Evolutionary conservation across 2,329 filamentous ascomycete species (phyloP).

Genomic region (Sporothrix luriei): DNA sequence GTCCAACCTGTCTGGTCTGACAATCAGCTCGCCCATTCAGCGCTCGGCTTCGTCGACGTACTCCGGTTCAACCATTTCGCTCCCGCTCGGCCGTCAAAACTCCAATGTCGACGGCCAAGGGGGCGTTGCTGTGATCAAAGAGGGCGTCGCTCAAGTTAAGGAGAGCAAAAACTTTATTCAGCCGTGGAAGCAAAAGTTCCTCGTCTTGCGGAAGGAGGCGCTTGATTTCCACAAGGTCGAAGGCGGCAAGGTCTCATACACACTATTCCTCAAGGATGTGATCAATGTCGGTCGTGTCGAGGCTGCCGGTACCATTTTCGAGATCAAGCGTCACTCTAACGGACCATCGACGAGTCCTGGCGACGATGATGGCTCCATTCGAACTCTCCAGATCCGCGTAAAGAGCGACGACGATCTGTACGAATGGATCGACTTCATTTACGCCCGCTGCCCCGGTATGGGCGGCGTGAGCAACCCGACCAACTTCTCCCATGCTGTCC

Average conservation of each 20-base stretch:
- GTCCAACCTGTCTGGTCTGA: slow-evolving; percentile 78
- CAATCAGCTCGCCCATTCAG: slow-evolving; percentile 67
- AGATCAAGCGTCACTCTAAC: slow-evolving; percentile 78
- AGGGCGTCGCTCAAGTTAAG: slow-evolving; percentile 83
- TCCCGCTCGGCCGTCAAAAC: slow-evolving; percentile 66
- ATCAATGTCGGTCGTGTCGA: slow-evolving; percentile 90
- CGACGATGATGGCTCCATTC: slow-evolving; percentile 77
- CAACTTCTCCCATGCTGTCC: slow-evolving; percentile 95
- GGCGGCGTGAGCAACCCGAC: slow-evolving; percentile 97
- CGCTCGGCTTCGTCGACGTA: slow-evolving; percentile 64
- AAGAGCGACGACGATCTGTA: slow-evolving; percentile 97
- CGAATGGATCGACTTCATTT: slow-evolving; percentile 98
- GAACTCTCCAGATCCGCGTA: slow-evolving; percentile 86
- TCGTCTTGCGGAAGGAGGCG: slow-evolving; percentile 88
- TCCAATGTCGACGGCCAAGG: slow-evolving; percentile 65
- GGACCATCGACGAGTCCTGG: slow-evolving; percentile 70
- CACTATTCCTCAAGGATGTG: slow-evolving; percentile 82
- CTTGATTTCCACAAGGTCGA: slow-evolving; percentile 94
- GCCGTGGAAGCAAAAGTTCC: slow-evolving; percentile 85
- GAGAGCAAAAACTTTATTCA: slow-evolving; percentile 86
- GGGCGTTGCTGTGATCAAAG: slow-evolving; percentile 74
- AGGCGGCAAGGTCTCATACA: slow-evolving; percentile 82
- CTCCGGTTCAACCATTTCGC: slow-evolving; percentile 71
- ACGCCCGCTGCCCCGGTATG: slow-evolving; percentile 95
- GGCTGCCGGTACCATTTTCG: slow-evolving; percentile 87